Evolutionary conservation across 2,329 filamentous ascomycete species (phyloP), one percentile per base, ranked within the genome.

Genomic region (Cercospora sp.): DNA sequence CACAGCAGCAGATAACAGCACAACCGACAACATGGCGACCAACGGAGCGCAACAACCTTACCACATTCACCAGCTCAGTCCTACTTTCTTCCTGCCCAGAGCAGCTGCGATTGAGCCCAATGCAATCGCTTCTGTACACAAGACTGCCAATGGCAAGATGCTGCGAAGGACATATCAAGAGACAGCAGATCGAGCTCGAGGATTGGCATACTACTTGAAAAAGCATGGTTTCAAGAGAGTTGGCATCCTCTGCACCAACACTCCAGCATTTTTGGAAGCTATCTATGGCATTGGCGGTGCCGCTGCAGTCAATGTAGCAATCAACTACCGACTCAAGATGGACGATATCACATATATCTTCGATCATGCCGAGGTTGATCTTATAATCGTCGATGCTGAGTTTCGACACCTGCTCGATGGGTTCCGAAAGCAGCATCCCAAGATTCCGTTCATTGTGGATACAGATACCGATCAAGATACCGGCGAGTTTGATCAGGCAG

Each of bases 261-360:
- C 95, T 0, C 95, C 95, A 0, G 94, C 94, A 0, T 98, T 98
- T 75, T 84, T 99, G 30, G 94, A 98, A 81, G 87, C 89, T 6
- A 92, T 97, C 69, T 99, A 92, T 76, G 95, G 91, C 1, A 90
- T 97, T 73, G 90, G 89, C 0, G 94, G 91, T 1, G 91, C 91
- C 0, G 93, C 93, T 1, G 91, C 85, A 7, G 87, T 96, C 26
- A 88, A 93, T 69, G 91, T 97, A 63, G 86, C 85, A 3, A 87
- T 90, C 57, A 92, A 92, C 72, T 91, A 91, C 74, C 83, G 90
- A 2, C 82, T 97, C 57, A 95, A 95, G 78, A 83, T 87, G 40
- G 92, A 94, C 69, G 95, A 99, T 75, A 90, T 99, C 67, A 84
- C 87, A 20, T 99, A 98, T 79, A 97, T 98, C 69, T 92, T 99